Evolutionary conservation across 2,329 filamentous ascomycete genomes (phyloP), one percentile per base, ranked within the genome.

Genomic region (Onygena corvina): DNA sequence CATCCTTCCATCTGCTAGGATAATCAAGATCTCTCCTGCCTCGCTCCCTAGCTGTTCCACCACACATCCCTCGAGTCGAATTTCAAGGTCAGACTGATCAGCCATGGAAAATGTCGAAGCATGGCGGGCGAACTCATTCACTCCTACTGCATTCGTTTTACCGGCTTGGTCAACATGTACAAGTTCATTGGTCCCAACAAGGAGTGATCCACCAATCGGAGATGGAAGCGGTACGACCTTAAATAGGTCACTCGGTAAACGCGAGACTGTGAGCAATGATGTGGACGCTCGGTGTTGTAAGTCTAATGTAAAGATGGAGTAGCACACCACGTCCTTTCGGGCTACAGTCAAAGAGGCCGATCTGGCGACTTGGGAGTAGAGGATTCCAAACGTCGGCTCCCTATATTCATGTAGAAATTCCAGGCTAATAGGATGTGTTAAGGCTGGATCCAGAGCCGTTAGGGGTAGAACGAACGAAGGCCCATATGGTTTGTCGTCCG

Each of bases 131-230:
- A 94, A 93, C 29, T 86, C 78, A 61, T 98, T 98, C 55, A 98
- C 86, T 3, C 84, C 90, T 51, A 96, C 84, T 1, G 88, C 90
- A 60, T 87, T 94, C 9, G 88, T 79, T 65, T 94, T 95, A 25
- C 92, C 92, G 8, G 87, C 87, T 71, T 98, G 92, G 61, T 96
- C 90, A 56, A 98, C 81, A 64, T 98, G 92, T 52, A 98, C 85
- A 53, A 98, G 68, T 62, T 95, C 88, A 62, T 98, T 96, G 44
- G 77, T 76, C 23, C 92, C 93, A 16, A 96, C 71, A 12, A 98
- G 75, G 12, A 98, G 71, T 31, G 88, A 86, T 36, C 92, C 92
- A 20, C 92, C 92, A 34, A 96, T 82, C 1, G 90, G 90, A 4
- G 84, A 75, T 3, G 89, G 86, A 2, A 98, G 70, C 5, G 92